phyloP scores from a whole-genome alignment of 2,329 filamentous ascomycete genomes.

The Hymenoscyphus fraxineus region DNA sequence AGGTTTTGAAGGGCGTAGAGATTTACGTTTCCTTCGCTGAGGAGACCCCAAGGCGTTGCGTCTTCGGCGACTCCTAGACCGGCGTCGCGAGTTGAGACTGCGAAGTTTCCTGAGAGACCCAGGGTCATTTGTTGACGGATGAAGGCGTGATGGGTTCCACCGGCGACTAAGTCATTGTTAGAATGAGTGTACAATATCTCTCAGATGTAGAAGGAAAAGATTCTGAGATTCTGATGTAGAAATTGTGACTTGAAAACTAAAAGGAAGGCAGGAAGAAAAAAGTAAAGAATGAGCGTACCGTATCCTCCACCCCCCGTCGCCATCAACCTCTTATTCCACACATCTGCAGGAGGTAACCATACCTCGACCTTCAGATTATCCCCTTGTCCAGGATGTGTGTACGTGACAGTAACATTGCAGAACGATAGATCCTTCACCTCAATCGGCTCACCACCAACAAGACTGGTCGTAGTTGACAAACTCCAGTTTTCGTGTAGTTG shows the following conservation, averaged over 20 bases:
- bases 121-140: conserved; percentile 22
- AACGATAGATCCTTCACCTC: conserved; percentile 12
- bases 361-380: conserved; percentile 28
- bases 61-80: conserved; percentile 15
- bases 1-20: background rate
- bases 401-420: conserved; percentile 33
- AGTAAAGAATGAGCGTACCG: background rate
- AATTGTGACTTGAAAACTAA: no score
- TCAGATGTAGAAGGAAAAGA: no score
- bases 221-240: no score
- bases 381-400: conserved; percentile 27
- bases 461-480: background rate
- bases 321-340: conserved; percentile 35
- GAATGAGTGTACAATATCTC: no score
- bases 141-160: background rate
- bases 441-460: background rate
- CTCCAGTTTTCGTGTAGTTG: background rate
- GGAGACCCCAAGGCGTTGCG: background rate
- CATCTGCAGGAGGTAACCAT: conserved; percentile 26
- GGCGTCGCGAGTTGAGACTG: conserved; percentile 30
- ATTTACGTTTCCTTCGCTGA: background rate
- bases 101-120: conserved; percentile 30
- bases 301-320: conserved; percentile 34
- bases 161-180: background rate
- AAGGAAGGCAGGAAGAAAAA: background rate